Base-by-base conservation (phyloP, 129 eudicot species). In the Oenanthe sinensis region DNA sequence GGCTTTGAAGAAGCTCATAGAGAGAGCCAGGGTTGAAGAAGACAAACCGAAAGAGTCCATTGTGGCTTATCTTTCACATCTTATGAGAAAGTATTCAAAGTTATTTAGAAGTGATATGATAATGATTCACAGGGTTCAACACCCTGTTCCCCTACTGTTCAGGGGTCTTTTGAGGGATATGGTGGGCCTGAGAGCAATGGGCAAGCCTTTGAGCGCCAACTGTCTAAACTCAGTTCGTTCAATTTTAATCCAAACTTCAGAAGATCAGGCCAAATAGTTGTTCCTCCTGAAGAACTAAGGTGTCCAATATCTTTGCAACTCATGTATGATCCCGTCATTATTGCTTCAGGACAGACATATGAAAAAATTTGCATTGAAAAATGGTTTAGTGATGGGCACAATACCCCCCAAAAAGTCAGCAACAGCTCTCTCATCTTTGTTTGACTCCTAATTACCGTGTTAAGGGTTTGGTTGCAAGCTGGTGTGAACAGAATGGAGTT, bases 221-320 rank as follows among this genome's bases (percentile, higher is more conserved):
- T 96, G 28, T 92, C 96, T 49, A 96, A 96, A 80, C 80, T 89
- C 45, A 89, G 85, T 74, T 96, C 99, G 22, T 90, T 92, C 70
- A 96, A 90, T 77, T 96, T 96, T 82, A 92, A 86, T 80, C 91
- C 97, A 3, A 89, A 89, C 58, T 83, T 88, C 63, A 76, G 91
- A 58, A 88, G 92, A 33, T 90, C 97, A 9, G 97, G 84, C 82
- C 97, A 96, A 75, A 87, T 89, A 52, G 87, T 85, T 12, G 83
- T 96, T 43, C 99, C 99, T 43, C 99, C 99, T 0, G 97, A 96
- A 82, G 99, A 92, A 85, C 74, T 96, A 75, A 80, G 99, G 83
- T 96, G 99, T 83, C 99, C 99, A 9, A 96, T 96, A 43, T 96
- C 99, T 11, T 90, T 96, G 79, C 99, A 96, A 82, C 97, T 96